Evolutionary conservation across 1,139 yeast genomes (phyloP), one percentile per base, ranked within the genome.

Genomic region (Saccharomycopsis hybrid): DNA sequence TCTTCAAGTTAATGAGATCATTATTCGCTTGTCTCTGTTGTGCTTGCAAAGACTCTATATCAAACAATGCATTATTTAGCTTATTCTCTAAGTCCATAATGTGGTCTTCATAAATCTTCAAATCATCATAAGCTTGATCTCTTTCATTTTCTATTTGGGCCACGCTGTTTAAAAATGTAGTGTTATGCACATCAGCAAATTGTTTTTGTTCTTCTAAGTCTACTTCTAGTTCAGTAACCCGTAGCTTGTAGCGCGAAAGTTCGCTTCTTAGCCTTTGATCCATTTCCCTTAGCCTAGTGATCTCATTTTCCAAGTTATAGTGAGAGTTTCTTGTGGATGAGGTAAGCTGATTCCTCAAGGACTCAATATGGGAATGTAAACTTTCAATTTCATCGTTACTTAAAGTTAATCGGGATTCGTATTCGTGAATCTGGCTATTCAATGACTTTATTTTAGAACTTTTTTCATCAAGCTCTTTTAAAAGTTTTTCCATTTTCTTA

Each of bases 211-310:
- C 61, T 18, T 58, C 54, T 32, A 60, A 52, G 9, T 54, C 27
- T 30, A 55, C 48, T 31, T 56, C 52, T 46, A 60, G 61, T 32
- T 62, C 63, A 2, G 53, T 30, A 5, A 61, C 57, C 36, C 57
- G 55, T 13, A 58, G 49, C 35, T 57, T 57, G 2, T 60, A 55
- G 27, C 57, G 58, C 28, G 54, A 32, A 44, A 51, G 30, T 44
- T 44, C 53, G 39, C 47, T 38, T 35, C 51, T 36, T 28, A 52
- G 42, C 47, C 47, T 41, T 33, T 54, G 43, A 47, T 56, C 53
- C 43, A 41, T 48, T 44, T 46, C 37, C 49, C 58, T 55, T 5
- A 62, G 47, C 24, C 48, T 41, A 8, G 51, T 55, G 24, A 60
- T 47, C 36, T 59, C 57, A 9, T 51, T 35, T 41, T 62, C 59